These are phyloP conservation scores for Fusarium aywerte DNA, from an alignment of 2,329 filamentous ascomycete species.

Conservation along the genomic window DNA sequence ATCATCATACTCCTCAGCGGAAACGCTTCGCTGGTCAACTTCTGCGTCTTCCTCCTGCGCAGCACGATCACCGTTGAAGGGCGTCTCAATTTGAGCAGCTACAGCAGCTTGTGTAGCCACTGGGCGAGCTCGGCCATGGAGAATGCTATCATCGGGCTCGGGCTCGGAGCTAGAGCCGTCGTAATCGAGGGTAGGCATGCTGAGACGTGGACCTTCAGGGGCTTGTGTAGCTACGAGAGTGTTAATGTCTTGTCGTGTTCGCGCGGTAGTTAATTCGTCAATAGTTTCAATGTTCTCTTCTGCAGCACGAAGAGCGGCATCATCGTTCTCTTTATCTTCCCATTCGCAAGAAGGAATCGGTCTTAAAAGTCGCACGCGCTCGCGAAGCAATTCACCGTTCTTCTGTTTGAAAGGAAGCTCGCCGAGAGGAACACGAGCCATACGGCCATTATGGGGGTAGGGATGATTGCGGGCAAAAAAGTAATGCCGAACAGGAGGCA, in stretches of 20 bases:
- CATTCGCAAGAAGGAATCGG: slow-evolving; percentile 42
- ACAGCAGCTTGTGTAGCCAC: slow-evolving; percentile 16
- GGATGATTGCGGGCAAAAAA: neutral
- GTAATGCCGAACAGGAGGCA: slow-evolving; percentile 26
- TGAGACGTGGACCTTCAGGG: slow-evolving; percentile 49
- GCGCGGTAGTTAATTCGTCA: neutral
- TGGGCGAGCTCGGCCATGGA: slow-evolving; percentile 47
- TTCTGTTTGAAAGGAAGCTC: slow-evolving; percentile 42
- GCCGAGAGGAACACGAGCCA: slow-evolving; percentile 44
- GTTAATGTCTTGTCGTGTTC: slow-evolving; percentile 17
- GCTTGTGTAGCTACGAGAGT: slow-evolving; percentile 44
- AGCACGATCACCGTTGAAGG: slow-evolving; percentile 43
- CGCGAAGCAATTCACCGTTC: slow-evolving; percentile 35
- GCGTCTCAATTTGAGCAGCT: slow-evolving; percentile 47
- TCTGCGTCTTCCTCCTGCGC: slow-evolving; percentile 25
- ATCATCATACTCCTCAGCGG: slow-evolving; percentile 48
- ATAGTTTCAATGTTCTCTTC: slow-evolving; percentile 27
- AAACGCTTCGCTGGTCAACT: slow-evolving; percentile 35
- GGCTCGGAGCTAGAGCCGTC: slow-evolving; percentile 52
- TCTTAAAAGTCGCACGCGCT: slow-evolving; percentile 37
- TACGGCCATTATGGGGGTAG: slow-evolving; percentile 13
- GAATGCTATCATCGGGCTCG: slow-evolving; percentile 51
- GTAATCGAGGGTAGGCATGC: slow-evolving; percentile 51
- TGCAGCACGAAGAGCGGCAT: slow-evolving; percentile 29
- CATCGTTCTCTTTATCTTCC: slow-evolving; percentile 47